Conservation (phyloP, 176 grass and related monocot species). For the Triticum turgidum region DNA sequence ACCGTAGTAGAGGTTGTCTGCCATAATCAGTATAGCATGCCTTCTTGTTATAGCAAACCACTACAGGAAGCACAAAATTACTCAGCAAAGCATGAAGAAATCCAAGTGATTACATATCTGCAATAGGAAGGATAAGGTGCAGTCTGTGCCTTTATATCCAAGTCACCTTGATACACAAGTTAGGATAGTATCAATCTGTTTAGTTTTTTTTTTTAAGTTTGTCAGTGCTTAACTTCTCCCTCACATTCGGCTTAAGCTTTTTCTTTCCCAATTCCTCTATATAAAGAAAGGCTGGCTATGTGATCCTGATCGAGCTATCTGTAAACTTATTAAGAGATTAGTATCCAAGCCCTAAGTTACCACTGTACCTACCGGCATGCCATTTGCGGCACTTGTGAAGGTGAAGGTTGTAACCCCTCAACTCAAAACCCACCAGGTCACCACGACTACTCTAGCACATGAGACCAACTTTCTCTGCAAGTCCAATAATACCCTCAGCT, state of each 20-base stretch:
- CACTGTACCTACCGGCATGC: too few relatives aligned
- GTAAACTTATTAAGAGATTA: neutral
- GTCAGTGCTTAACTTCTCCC: neutral
- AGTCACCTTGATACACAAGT: neutral
- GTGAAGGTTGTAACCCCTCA: neutral
- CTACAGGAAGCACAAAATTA: conserved; percentile 45
- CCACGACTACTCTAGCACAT: neutral
- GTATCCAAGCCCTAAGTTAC: too few relatives aligned
- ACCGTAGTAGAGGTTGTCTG: conserved; percentile 81
- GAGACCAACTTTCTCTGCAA: neutral
- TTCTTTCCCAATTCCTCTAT: neutral
- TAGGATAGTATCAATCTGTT: neutral
- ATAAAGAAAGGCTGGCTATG: neutral
- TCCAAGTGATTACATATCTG: neutral
- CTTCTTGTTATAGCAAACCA: conserved; percentile 97
- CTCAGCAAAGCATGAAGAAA: conserved; percentile 33
- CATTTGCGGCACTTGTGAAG: neutral
- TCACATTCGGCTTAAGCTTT: conserved; percentile 6
- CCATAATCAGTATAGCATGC: conserved; percentile 92
- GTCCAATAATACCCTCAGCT: neutral
- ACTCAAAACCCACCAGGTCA: neutral
- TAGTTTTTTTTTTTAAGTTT: neutral
- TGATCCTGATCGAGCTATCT: neutral
- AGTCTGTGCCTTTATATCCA: neutral
- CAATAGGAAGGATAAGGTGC: neutral